These are phyloP conservation scores for Asterella californica DNA, from an alignment of 225 moss, liverwort and hornwort genomes.

Conservation along the genomic window DNA sequence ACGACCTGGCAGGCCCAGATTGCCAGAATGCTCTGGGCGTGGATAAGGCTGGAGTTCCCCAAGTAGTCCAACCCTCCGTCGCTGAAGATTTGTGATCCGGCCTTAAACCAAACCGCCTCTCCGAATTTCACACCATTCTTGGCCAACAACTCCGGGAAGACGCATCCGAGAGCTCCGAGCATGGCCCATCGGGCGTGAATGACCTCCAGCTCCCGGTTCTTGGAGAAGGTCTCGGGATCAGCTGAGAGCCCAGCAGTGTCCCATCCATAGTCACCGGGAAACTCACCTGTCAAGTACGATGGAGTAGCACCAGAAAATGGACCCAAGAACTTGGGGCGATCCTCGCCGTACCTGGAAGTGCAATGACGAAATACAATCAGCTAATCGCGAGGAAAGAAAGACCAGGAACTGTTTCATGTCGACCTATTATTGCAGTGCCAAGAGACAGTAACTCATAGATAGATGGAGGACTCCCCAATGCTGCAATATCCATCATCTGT, in stretches of 20 bases:
- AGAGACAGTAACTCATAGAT: too few relatives aligned
- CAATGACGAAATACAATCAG: neutral
- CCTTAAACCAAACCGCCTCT: constrained; percentile 41
- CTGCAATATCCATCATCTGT: too few relatives aligned
- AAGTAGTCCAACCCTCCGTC: constrained; percentile 29
- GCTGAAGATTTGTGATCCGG: constrained; percentile 33
- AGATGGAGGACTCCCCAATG: too few relatives aligned
- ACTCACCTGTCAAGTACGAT: constrained; percentile 37
- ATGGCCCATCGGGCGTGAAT: constrained; percentile 57
- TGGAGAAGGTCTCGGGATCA: constrained; percentile 49
- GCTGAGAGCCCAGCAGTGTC: constrained; percentile 49
- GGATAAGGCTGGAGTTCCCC: constrained; percentile 27
- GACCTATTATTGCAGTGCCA: neutral
- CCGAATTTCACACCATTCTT: constrained; percentile 36
- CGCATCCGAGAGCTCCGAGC: constrained; percentile 46
- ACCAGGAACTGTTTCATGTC: too few relatives aligned
- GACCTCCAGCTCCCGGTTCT: constrained; percentile 48
- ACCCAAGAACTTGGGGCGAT: constrained; percentile 51
- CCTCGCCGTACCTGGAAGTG: constrained; percentile 44
- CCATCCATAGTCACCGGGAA: constrained; percentile 55
- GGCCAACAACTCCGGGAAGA: constrained; percentile 37
- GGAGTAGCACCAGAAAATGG: constrained; percentile 42
- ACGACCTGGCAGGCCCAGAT: constrained; percentile 33
- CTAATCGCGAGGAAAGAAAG: too few relatives aligned
- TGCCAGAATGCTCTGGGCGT: constrained; percentile 30